Base-by-base conservation (phyloP, 2,329 filamentous ascomycete genomes). In the Camillea tinctor region DNA sequence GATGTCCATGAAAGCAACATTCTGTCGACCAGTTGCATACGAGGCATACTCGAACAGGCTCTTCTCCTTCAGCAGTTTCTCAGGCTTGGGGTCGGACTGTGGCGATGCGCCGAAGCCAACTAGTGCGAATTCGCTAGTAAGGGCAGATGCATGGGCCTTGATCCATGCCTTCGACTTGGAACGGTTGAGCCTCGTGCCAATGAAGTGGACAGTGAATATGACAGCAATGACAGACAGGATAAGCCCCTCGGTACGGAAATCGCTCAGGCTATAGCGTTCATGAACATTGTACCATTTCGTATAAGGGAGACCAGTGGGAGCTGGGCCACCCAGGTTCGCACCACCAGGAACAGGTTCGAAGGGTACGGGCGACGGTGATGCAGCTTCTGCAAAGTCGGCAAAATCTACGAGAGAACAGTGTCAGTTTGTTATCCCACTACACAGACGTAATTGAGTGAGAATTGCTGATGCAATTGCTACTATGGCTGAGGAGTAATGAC, bases 271-370 rank as follows among this genome's bases (percentile, higher is more conserved):
- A 71, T 93, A 88, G 72, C 95, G 92, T 84, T 98, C 93, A 84
- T 96, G 95, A 63, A 98, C 82, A 59, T 93, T 92, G 80, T 98
- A 99, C 95, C 95, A 99, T 81, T 92, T 92, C 55, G 93, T 97
- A 76, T 90, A 97, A 15, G 91, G 90, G 23, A 81, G 79, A 50
- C 74, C 76, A 51, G 82, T 81, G 52, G 77, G 75, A 51, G 79
- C 80, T 61, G 83, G 81, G 19, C 76, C 72, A 30, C 72, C 68
- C 54, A 82, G 75, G 59, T 81, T 76, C 64, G 81, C 77, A 61
- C 80, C 77, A 60, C 77, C 77, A 51, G 80, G 76, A 52, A 76
- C 75, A 54, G 80, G 74, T 55, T 78, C 77, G 72, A 81, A 74
- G 61, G 84, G 77, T 19, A 73, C 77, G 59, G 83, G 84, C 22